A percentile compares a stretch with the other conserved stretches of the same genome.
phyloP scores from a whole-genome alignment of 345 rosid species.

The Hibiscus mutabilis region DNA sequence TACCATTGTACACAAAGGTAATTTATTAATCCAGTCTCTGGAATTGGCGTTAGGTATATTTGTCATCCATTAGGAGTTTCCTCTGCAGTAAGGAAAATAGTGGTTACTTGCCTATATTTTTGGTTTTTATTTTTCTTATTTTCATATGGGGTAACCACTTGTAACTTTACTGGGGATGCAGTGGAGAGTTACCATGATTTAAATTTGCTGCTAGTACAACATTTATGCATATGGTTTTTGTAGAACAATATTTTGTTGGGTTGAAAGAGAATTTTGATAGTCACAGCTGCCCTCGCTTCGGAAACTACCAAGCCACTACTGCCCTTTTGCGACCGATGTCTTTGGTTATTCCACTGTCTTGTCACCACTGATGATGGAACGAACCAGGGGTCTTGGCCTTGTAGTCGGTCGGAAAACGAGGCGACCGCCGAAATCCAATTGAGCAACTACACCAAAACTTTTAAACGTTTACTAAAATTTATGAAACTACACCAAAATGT shows the following conservation, averaged over 20 bases:
- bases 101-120: neutral
- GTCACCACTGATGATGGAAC: constrained; percentile 63
- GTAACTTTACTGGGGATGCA: neutral
- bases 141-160: neutral
- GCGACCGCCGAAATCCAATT: constrained; percentile 8
- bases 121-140: neutral
- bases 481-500: no score
- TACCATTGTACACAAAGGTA: constrained; percentile 58
- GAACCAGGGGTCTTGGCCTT: constrained; percentile 15
- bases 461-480: no score
- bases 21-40: constrained; percentile 32
- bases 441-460: no score
- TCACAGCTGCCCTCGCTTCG: constrained; percentile 50
- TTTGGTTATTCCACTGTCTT: constrained; percentile 37
- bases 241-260: neutral
- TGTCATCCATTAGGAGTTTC: constrained; percentile 12
- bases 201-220: neutral
- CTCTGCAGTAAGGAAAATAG: neutral
- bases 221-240: neutral
- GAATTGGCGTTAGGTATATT: constrained; percentile 22
- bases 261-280: neutral
- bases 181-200: neutral
- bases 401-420: constrained; percentile 10
- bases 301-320: constrained; percentile 15
- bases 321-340: constrained; percentile 14